These are phyloP conservation scores for Hammondia hammondi DNA, from an alignment of 169 alveolate genomes.

Conservation along the genomic window DNA sequence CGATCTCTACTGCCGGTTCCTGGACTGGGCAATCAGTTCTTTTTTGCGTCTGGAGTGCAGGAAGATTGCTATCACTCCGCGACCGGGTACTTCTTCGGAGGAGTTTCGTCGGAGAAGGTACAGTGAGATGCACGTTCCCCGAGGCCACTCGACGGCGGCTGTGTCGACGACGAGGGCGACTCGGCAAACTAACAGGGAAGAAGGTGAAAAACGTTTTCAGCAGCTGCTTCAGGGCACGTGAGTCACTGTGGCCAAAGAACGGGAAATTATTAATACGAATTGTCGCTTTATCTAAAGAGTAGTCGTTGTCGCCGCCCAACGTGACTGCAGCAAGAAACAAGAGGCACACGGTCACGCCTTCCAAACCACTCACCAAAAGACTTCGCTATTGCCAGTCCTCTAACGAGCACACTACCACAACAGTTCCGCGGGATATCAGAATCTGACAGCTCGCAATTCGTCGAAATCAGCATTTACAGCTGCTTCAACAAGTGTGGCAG, in stretches of 20 bases:
- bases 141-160: background rate
- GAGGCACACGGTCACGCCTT: background rate
- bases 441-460: too few relatives aligned
- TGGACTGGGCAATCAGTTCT: background rate
- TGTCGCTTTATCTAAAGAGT: background rate
- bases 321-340: conserved; percentile 5
- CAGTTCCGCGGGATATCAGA: too few relatives aligned
- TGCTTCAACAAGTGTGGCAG: too few relatives aligned
- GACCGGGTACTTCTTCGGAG: too few relatives aligned
- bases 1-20: background rate
- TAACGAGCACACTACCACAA: too few relatives aligned
- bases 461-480: too few relatives aligned
- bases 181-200: background rate
- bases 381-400: too few relatives aligned
- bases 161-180: background rate
- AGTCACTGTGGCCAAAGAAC: background rate
- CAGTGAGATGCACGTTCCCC: background rate
- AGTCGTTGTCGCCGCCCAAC: background rate
- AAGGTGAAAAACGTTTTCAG: background rate
- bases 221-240: background rate
- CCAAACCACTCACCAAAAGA: too few relatives aligned
- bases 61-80: too few relatives aligned
- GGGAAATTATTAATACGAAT: background rate
- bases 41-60: too few relatives aligned
- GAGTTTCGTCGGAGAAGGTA: too few relatives aligned